A percentile compares a stretch with the other conserved stretches of the same genome.
Evolutionary conservation across 2,329 filamentous ascomycete genomes (phyloP).

Genomic region (Cytospora leucostoma): DNA sequence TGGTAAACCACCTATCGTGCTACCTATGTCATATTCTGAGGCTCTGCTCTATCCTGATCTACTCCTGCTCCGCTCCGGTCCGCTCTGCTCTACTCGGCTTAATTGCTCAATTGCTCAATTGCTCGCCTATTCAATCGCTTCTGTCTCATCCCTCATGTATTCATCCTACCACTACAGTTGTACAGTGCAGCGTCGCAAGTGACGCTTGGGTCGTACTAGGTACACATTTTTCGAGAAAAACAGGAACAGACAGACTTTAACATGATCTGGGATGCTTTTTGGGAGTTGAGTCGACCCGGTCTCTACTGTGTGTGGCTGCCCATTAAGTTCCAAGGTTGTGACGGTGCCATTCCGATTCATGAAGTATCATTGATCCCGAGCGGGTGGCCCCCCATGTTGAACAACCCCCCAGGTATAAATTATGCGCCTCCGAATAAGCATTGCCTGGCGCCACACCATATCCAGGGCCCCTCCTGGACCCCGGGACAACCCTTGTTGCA

Average conservation of each 20-base stretch:
- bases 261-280: too few relatives aligned
- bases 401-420: neutral
- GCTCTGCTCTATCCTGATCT: constrained; percentile 12
- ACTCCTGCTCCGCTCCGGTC: constrained; percentile 14
- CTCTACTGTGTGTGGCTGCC: too few relatives aligned
- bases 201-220: too few relatives aligned
- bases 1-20: neutral
- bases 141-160: neutral
- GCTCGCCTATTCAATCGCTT: neutral
- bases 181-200: too few relatives aligned
- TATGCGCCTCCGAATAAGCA: neutral
- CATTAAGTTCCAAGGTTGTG: neutral
- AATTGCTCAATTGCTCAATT: neutral
- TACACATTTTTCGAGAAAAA: too few relatives aligned
- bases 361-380: neutral
- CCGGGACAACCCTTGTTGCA: neutral
- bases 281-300: too few relatives aligned
- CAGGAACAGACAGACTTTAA: too few relatives aligned
- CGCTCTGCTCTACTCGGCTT: constrained; percentile 4
- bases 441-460: neutral
- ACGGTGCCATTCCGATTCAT: neutral
- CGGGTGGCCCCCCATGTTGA: neutral
- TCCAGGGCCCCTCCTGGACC: neutral
- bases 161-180: too few relatives aligned
- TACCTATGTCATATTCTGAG: constrained; percentile 7